Conservation (phyloP, 148 eudicot species). For the Nepenthes mirabilis region DNA sequence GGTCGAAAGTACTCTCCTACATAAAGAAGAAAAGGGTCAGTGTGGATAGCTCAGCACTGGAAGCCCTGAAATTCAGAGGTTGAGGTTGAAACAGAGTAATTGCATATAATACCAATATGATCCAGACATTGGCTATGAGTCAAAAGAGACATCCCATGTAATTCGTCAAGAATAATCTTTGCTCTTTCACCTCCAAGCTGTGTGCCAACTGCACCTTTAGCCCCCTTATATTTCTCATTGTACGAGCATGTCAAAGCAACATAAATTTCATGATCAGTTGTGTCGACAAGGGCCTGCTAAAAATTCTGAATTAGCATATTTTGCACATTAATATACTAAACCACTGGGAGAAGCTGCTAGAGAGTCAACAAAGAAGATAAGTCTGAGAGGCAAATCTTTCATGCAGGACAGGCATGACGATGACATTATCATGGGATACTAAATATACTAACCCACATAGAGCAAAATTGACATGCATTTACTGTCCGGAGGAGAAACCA, state of each 20-base stretch:
- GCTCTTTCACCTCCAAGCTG: constrained; percentile 89
- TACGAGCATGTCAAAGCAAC: constrained; percentile 64
- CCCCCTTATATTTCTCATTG: constrained; percentile 44
- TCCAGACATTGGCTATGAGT: constrained; percentile 67
- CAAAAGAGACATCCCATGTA: constrained; percentile 46
- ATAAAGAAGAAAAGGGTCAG: constrained; percentile 7
- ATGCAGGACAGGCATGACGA: no score
- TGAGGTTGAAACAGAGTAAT: not conserved
- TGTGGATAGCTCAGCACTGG: constrained; percentile 5
- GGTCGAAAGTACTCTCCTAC: constrained; percentile 78
- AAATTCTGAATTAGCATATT: constrained; percentile 1
- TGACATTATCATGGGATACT: no score
- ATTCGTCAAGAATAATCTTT: constrained; percentile 78
- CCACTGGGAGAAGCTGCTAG: no score
- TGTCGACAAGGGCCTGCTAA: constrained; percentile 65
- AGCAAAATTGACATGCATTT: no score
- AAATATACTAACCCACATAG: no score
- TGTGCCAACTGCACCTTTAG: constrained; percentile 90
- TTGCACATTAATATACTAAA: no score
- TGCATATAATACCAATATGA: constrained; percentile 55
- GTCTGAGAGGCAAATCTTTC: no score
- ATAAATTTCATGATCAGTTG: constrained; percentile 82
- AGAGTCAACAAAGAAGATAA: no score
- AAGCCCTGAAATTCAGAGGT: not conserved
- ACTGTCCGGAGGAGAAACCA: no score